phyloP scores from a whole-genome alignment of 2,329 filamentous ascomycete genomes.

The Chalaropsis ovoidea region DNA sequence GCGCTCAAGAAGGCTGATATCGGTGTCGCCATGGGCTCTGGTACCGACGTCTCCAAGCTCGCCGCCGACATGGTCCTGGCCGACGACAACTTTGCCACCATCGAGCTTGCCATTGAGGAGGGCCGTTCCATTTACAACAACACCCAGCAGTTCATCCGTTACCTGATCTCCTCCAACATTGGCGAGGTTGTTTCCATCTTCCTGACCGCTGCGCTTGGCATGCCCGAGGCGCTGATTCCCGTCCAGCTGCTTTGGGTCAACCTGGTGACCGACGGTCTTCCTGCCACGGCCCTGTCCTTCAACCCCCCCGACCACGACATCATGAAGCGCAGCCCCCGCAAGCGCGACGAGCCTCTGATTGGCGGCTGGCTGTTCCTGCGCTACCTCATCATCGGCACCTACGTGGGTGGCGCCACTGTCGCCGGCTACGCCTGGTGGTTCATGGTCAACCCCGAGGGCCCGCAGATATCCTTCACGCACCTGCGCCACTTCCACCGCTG shows the following conservation, averaged over 20 bases:
- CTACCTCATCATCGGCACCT: constrained; percentile 90
- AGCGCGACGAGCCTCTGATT: constrained; percentile 85
- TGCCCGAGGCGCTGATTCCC: constrained; percentile 94
- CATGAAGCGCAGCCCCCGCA: constrained; percentile 84
- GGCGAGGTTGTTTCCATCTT: constrained; percentile 99
- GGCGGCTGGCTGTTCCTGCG: constrained; percentile 95
- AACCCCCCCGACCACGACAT: constrained; percentile 98
- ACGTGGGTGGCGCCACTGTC: constrained; percentile 89
- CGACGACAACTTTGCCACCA: constrained; percentile 98
- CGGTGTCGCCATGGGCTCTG: constrained; percentile 96
- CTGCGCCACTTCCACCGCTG: constrained; percentile 91
- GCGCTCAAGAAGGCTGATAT: constrained; percentile 98
- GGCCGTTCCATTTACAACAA: constrained; percentile 99
- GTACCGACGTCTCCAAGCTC: constrained; percentile 92
- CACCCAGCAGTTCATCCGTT: constrained; percentile 98
- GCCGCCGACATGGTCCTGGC: constrained; percentile 97
- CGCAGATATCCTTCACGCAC: constrained; percentile 84
- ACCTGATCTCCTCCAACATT: constrained; percentile 97
- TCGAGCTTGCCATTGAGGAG: constrained; percentile 91
- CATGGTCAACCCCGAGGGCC: constrained; percentile 85
- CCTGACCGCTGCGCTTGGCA: constrained; percentile 86
- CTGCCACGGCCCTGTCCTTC: constrained; percentile 91
- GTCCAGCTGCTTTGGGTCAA: constrained; percentile 99
- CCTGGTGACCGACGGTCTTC: constrained; percentile 91
- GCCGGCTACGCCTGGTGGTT: constrained; percentile 99